Conservation (phyloP, 441 rosid species). For the Adansonia madagascariensis region DNA sequence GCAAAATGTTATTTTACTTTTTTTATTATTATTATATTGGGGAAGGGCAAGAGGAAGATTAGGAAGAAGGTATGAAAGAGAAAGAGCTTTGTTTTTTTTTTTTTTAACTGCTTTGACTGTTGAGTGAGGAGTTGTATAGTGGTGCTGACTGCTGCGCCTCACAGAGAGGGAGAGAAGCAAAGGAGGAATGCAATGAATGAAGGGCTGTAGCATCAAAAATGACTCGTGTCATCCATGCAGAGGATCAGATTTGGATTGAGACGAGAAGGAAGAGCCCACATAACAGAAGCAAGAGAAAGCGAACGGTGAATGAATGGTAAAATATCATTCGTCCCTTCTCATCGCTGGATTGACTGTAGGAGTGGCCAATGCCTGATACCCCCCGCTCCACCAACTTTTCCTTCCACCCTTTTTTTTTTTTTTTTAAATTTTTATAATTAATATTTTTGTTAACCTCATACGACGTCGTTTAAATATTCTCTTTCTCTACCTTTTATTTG, state of each 20-base stretch:
- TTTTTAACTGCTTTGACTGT: neutral
- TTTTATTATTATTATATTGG: neutral
- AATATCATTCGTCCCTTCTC: no score
- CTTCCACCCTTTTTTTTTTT: no score
- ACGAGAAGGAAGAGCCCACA: neutral
- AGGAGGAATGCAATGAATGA: neutral
- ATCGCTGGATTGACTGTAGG: no score
- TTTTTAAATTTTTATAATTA: no score
- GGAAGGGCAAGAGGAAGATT: no score
- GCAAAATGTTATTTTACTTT: neutral
- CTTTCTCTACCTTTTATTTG: no score
- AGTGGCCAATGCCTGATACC: no score
- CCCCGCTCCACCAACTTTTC: no score
- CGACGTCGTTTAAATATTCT: neutral
- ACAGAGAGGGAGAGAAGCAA: no score
- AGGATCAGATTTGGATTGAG: neutral
- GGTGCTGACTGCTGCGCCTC: no score
- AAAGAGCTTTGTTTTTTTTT: no score
- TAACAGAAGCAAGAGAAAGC: neutral
- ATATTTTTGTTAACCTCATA: neutral
- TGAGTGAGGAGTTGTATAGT: no score
- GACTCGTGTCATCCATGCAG: conserved; percentile 12
- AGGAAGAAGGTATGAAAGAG: neutral
- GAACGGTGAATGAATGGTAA: neutral
- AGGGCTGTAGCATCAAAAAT: neutral